A percentile compares a stretch with the other conserved stretches of the same genome.
Evolutionary conservation across 164 flowering plant species (phyloP).

Genomic region (Stephania yunnanensis): DNA sequence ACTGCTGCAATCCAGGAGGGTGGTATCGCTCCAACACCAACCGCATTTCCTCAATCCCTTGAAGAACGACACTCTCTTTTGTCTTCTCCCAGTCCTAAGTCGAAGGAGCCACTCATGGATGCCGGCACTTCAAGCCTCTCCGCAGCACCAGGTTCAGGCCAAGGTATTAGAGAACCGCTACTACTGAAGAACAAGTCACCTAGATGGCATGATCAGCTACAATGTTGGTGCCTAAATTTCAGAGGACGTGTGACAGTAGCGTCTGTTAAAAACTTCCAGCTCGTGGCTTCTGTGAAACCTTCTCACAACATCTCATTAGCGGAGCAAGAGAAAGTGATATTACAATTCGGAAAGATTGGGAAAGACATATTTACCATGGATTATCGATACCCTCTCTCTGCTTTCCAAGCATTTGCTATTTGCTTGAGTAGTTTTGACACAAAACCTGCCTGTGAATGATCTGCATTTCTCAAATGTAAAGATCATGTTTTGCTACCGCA

Average conservation of each 20-base stretch:
- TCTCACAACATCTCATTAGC: conserved; percentile 37
- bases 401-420: conserved; percentile 83
- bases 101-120: conserved; percentile 24
- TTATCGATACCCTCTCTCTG: conserved; percentile 40
- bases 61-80: conserved; percentile 29
- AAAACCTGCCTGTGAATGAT: conserved; percentile 85
- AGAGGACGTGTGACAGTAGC: conserved; percentile 93
- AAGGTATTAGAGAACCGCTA: conserved; percentile 32
- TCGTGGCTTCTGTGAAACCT: conserved; percentile 62
- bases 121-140: conserved; percentile 27
- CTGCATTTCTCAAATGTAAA: conserved; percentile 1
- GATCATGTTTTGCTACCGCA: conserved; percentile 15
- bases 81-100: conserved; percentile 20
- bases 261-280: conserved; percentile 92
- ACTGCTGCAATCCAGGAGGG: conserved; percentile 61
- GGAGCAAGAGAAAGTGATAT: conserved; percentile 74
- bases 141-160: conserved; percentile 19
- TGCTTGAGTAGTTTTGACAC: conserved; percentile 32
- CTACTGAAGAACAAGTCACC: conserved; percentile 73
- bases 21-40: conserved; percentile 75
- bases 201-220: conserved; percentile 29
- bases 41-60: conserved; percentile 27
- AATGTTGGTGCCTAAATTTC: conserved; percentile 92
- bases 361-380: conserved; percentile 74
- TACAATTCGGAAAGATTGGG: conserved; percentile 89